Base-by-base conservation (phyloP, 208 protist species). In the Entamoeba moshkovskii region DNA sequence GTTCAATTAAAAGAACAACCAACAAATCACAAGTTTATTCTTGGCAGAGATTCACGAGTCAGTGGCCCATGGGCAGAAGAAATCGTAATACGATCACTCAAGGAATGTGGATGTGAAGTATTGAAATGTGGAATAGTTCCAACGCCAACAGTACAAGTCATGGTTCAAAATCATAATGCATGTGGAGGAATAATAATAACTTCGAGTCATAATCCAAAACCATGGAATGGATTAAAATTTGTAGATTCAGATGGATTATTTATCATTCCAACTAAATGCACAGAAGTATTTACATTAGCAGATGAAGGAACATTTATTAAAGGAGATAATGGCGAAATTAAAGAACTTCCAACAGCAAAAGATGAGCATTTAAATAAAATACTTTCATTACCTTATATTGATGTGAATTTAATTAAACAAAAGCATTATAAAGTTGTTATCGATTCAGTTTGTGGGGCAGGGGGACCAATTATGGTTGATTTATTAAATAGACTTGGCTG, bases 191-290 rank as follows among this genome's bases (percentile, higher is more conserved):
- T 97, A 49, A 94, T 97, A 29, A 95, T 97, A n/a, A 97, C 96
- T 29, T 95, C 94, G 33, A 96, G 94, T 46, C 96, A 97, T 93
- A 97, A 97, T 93, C 95, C 95, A 52, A 66, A 94, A 18, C 66
- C 94, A 38, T 97, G 96, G 96, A 97, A 97, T 94, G 96, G 96
- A 15, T 93, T 97, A 3, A 97, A 97, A 85, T 97, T 97, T 95
- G 93, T 97, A 49, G 96, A 96, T 33, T 47, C 66, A n/a, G 96
- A 97, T 95, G 95, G 96, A 4, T 52, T 97, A 22, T 97, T 97
- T 66, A 92, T 97, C 2, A 93, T 85, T 52, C 95, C 96, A 22
- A 52, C 95, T 0, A 59, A 94, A 29, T 97, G 96, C 94, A 91
- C 45, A 48, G 6, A 29, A 29, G 93, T 97, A 38, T 97, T 95